Percentiles rank a stretch among this genome's conserved stretches.
phyloP scores from a whole-genome alignment of 1,284 basidiomycete genomes.

The Spongiforma sp. region DNA sequence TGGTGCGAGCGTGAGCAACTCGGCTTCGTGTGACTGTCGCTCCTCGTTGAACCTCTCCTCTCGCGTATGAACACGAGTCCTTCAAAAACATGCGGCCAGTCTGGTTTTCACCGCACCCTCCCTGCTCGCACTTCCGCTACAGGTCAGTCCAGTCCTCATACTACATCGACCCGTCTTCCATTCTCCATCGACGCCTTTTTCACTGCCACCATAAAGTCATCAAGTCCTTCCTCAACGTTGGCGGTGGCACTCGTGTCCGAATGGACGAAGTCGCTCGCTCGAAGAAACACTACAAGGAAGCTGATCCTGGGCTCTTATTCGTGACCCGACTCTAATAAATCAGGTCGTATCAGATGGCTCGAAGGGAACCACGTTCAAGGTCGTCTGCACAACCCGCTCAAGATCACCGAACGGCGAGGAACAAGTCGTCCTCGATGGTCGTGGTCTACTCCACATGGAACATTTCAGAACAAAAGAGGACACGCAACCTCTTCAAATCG shows the following conservation, averaged over 20 bases:
- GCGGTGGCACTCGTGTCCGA: conserved; percentile 83
- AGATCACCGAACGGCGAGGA: conserved; percentile 75
- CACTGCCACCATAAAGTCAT: conserved; percentile 77
- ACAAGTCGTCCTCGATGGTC: conserved; percentile 90
- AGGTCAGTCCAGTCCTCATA: conserved; percentile 74
- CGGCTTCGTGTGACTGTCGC: too few species aligned
- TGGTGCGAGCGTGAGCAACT: too few species aligned
- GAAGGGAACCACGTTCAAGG: conserved; percentile 66
- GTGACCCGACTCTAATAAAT: conserved; percentile 64
- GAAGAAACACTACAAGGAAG: conserved; percentile 86
- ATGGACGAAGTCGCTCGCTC: conserved; percentile 86
- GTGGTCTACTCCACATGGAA: conserved; percentile 93
- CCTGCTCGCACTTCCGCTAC: conserved; percentile 69
- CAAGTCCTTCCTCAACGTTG: conserved; percentile 80
- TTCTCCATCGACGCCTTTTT: conserved; percentile 64
- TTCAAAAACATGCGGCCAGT: conserved; percentile 92
- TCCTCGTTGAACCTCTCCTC: too few species aligned
- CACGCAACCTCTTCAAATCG: too few species aligned
- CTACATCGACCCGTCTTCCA: conserved; percentile 62
- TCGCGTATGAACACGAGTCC: conserved; percentile 77
- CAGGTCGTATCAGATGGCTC: conserved; percentile 58
- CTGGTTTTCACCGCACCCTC: conserved; percentile 90
- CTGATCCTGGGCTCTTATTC: conserved; percentile 82
- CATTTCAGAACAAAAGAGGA: too few species aligned
- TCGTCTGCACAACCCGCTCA: conserved; percentile 78